Conservation (phyloP, 2,329 filamentous ascomycete genomes). For the Emergomyces orientalis region DNA sequence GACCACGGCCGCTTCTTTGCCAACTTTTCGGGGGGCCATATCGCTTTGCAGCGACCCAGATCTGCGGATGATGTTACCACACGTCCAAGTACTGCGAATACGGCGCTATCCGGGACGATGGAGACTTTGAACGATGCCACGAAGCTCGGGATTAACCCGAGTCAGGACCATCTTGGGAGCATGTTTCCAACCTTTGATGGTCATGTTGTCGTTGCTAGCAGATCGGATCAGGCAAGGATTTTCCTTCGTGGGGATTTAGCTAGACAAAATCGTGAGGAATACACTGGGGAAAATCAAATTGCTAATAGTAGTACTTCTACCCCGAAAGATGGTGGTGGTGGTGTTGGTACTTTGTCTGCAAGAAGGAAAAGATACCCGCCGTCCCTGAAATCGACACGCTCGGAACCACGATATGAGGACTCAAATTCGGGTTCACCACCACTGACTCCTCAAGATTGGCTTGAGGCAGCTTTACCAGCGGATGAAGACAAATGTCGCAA, state of each 20-base stretch:
- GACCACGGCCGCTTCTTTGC: slow-evolving; percentile 14
- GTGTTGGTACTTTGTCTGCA: slow-evolving; percentile 14
- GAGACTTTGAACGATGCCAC: slow-evolving; percentile 26
- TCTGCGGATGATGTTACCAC: slow-evolving; percentile 29
- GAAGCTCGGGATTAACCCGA: slow-evolving; percentile 17
- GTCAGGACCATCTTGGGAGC: slow-evolving; percentile 21
- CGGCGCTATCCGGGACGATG: slow-evolving; percentile 24
- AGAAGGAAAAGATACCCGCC: slow-evolving; percentile 20
- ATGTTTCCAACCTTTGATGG: slow-evolving; percentile 23
- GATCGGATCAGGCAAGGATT: slow-evolving; percentile 7
- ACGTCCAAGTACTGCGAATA: slow-evolving; percentile 25
- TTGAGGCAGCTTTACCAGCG: slow-evolving; percentile 30
- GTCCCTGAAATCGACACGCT: slow-evolving; percentile 15
- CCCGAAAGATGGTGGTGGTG: too few relatives aligned
- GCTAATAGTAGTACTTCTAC: slow-evolving; percentile 15
- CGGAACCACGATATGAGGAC: slow-evolving; percentile 11
- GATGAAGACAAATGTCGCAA: slow-evolving; percentile 10
- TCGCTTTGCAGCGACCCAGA: slow-evolving; percentile 22
- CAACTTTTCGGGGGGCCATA: slow-evolving; percentile 17
- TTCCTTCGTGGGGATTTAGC: background rate
- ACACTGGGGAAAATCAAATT: slow-evolving; percentile 1
- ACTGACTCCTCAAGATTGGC: slow-evolving; percentile 35
- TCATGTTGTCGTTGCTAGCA: slow-evolving; percentile 17
- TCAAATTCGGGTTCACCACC: slow-evolving; percentile 23
- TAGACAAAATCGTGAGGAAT: background rate